Evolutionary conservation across 331 rosid genomes (phyloP).

Genomic region (Quercus phellos): DNA sequence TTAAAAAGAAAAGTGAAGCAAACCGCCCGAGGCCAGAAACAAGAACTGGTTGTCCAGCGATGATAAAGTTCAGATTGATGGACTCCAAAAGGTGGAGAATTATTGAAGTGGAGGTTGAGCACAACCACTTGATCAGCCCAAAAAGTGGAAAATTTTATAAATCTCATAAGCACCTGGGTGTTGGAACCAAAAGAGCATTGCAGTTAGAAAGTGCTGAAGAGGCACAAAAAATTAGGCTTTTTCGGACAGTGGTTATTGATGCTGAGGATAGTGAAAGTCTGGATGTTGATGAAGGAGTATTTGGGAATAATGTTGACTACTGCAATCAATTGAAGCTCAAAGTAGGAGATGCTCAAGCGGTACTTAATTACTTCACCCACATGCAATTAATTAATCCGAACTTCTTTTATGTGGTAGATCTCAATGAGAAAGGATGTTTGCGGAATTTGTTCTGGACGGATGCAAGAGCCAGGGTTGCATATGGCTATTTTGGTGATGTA

Average conservation of each 20-base stretch:
- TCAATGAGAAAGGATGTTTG: constrained; percentile 60
- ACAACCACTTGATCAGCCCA: constrained; percentile 70
- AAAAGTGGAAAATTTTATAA: constrained; percentile 55
- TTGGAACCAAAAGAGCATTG: constrained; percentile 53
- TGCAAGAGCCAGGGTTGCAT: constrained; percentile 45
- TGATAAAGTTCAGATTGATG: constrained; percentile 71
- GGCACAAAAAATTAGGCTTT: constrained; percentile 46
- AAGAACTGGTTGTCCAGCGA: constrained; percentile 76
- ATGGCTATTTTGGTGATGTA: constrained; percentile 53
- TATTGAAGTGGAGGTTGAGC: constrained; percentile 72
- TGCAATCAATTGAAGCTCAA: constrained; percentile 51
- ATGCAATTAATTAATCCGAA: constrained; percentile 50
- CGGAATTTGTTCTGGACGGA: constrained; percentile 69
- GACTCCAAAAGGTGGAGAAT: constrained; percentile 74
- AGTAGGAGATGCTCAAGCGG: constrained; percentile 52
- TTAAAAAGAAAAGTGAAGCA: constrained; percentile 67
- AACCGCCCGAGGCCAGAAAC: constrained; percentile 77
- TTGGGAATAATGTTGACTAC: constrained; percentile 21
- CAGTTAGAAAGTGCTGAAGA: constrained; percentile 47
- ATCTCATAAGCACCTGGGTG: constrained; percentile 55
- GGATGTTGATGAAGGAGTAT: constrained; percentile 39
- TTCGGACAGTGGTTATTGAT: constrained; percentile 52
- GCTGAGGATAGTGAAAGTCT: constrained; percentile 31
- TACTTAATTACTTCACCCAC: constrained; percentile 41
- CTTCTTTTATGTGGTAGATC: constrained; percentile 60